Evolutionary conservation across 2,329 filamentous ascomycete genomes (phyloP).

Genomic region (Monilinia fructicola): DNA sequence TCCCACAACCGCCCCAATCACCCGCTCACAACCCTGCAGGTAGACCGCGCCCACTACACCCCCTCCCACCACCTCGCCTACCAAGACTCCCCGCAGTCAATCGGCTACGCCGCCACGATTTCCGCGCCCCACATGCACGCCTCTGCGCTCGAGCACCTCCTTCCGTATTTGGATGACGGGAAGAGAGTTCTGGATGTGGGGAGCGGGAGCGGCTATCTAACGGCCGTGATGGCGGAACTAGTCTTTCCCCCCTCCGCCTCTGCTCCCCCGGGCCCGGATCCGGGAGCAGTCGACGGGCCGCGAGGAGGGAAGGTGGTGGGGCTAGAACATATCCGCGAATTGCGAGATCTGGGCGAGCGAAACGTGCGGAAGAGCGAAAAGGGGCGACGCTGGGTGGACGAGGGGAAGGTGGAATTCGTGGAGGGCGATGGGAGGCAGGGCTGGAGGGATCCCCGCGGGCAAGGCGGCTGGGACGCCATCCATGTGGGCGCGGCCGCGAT

Average conservation of each 20-base stretch:
- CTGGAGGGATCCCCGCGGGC: slow-evolving; percentile 48
- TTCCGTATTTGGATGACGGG: slow-evolving; percentile 53
- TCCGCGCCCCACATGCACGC: slow-evolving; percentile 74
- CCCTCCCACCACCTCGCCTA: slow-evolving; percentile 70
- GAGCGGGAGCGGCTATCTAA: slow-evolving; percentile 78
- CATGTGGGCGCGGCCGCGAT: slow-evolving; percentile 88
- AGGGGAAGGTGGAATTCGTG: slow-evolving; percentile 68
- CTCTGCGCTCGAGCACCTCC: slow-evolving; percentile 61
- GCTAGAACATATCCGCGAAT: slow-evolving; percentile 68
- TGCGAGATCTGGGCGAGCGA: slow-evolving; percentile 59
- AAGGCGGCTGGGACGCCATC: slow-evolving; percentile 80
- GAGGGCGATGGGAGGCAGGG: slow-evolving; percentile 72
- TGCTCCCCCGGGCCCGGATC: background rate
- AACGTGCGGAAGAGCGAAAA: slow-evolving; percentile 66
- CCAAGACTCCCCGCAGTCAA: slow-evolving; percentile 66
- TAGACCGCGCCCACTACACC: slow-evolving; percentile 85
- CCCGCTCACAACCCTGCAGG: slow-evolving; percentile 48
- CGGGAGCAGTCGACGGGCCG: slow-evolving; percentile 14
- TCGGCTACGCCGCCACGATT: slow-evolving; percentile 68
- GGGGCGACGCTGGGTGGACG: slow-evolving; percentile 60
- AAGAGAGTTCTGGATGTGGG: slow-evolving; percentile 69
- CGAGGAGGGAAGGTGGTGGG: slow-evolving; percentile 58
- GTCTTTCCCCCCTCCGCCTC: slow-evolving; percentile 21
- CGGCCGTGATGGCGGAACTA: slow-evolving; percentile 76
- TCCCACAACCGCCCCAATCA: slow-evolving; percentile 8